Conservation (phyloP, 495 filamentous ascomycete genomes). For the Penicillium soppii region DNA sequence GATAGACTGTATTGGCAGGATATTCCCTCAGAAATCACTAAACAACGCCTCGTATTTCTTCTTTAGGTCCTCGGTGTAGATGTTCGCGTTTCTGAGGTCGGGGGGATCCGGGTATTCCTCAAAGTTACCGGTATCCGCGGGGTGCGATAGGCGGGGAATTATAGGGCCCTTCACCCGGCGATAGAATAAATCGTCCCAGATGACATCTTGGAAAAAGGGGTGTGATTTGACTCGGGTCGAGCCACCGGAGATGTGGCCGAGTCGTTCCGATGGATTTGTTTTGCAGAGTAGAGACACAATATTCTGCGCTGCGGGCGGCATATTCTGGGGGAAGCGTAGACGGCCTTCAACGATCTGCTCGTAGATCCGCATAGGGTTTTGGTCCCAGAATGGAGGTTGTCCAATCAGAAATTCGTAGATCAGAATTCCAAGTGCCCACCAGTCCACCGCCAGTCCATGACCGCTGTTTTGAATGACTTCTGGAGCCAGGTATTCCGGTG, state of each 20-base stretch:
- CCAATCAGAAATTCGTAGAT: slow-evolving; percentile 96
- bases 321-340: slow-evolving; percentile 40
- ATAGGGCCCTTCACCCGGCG: slow-evolving; percentile 76
- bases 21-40: slow-evolving; percentile 63
- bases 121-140: slow-evolving; percentile 87
- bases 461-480: slow-evolving; percentile 96
- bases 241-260: slow-evolving; percentile 87
- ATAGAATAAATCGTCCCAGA: slow-evolving; percentile 83
- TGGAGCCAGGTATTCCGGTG: slow-evolving; percentile 93
- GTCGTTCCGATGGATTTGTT: slow-evolving; percentile 79
- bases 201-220: slow-evolving; percentile 78
- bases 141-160: slow-evolving; percentile 73
- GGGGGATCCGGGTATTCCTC: slow-evolving; percentile 75
- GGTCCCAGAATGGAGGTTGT: slow-evolving; percentile 96
- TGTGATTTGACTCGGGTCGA: slow-evolving; percentile 80
- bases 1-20: neutral
- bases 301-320: slow-evolving; percentile 75
- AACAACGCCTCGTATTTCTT: slow-evolving; percentile 77
- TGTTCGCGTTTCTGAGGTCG: slow-evolving; percentile 48
- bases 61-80: slow-evolving; percentile 74
- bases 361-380: slow-evolving; percentile 95
- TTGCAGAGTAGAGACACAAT: slow-evolving; percentile 86
- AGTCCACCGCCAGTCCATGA: slow-evolving; percentile 95
- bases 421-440: slow-evolving; percentile 96
- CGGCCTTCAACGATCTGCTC: slow-evolving; percentile 57